phyloP scores from a whole-genome alignment of 1,284 basidiomycete species.

The Pseudozyma hubeiensis region DNA sequence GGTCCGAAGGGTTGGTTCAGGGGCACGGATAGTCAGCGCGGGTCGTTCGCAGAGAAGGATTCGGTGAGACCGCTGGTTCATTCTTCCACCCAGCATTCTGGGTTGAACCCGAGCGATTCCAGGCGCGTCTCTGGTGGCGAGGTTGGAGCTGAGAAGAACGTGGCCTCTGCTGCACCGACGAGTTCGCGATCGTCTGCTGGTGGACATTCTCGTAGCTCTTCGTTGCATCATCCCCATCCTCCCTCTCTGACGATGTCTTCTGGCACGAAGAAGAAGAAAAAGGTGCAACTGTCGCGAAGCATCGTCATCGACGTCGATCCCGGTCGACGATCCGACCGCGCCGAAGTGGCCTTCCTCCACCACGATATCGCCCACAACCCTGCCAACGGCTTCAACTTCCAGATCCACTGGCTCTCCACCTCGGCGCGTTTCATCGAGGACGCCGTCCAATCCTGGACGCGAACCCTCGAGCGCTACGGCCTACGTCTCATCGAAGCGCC shows the following conservation, averaged over 20 bases:
- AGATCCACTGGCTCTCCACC: constrained; percentile 96
- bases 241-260: constrained; percentile 32
- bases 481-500: constrained; percentile 85
- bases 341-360: constrained; percentile 66
- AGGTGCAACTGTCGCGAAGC: constrained; percentile 60
- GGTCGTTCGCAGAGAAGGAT: constrained; percentile 38
- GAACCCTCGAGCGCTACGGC: constrained; percentile 88
- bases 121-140: constrained; percentile 6
- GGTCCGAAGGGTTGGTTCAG: constrained; percentile 43
- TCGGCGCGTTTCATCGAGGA: constrained; percentile 96
- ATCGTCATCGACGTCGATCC: constrained; percentile 66
- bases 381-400: constrained; percentile 71
- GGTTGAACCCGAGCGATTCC: constrained; percentile 7
- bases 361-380: constrained; percentile 68
- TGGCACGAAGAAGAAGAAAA: constrained; percentile 31
- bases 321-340: constrained; percentile 58
- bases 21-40: constrained; percentile 36
- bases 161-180: constrained; percentile 1
- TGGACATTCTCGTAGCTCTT: constrained; percentile 36
- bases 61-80: constrained; percentile 21
- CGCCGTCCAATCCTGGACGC: constrained; percentile 83
- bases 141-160: constrained; percentile 2
- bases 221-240: constrained; percentile 23
- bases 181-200: constrained; percentile 14
- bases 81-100: constrained; percentile 17